phyloP scores from a whole-genome alignment of 2,329 filamentous ascomycete genomes.

The Fonsecaea pedrosoi region DNA sequence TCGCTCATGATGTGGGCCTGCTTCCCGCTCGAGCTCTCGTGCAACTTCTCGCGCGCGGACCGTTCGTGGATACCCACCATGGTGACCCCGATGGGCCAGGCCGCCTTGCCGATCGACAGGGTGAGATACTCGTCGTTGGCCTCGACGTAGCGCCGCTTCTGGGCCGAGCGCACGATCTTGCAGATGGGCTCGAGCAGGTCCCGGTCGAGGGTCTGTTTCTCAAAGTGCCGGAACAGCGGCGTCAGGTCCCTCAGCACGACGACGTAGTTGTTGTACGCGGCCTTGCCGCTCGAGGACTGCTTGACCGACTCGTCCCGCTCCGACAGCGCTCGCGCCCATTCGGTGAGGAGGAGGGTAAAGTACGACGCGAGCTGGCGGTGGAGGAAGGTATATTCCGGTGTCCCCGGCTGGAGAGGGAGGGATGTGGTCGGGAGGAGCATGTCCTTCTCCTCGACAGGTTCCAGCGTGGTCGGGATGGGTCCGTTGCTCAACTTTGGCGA shows the following conservation, averaged over 20 bases:
- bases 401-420: slow-evolving; percentile 65
- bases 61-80: slow-evolving; percentile 99
- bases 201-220: slow-evolving; percentile 76
- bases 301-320: slow-evolving; percentile 64
- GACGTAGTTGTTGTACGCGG: slow-evolving; percentile 82
- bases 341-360: slow-evolving; percentile 92
- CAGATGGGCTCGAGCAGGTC: slow-evolving; percentile 82
- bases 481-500: slow-evolving; percentile 62
- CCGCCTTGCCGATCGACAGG: slow-evolving; percentile 92
- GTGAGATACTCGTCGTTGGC: slow-evolving; percentile 94
- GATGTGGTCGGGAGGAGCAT: slow-evolving; percentile 76
- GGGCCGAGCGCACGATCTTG: slow-evolving; percentile 89
- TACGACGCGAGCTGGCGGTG: slow-evolving; percentile 91
- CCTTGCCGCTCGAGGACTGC: slow-evolving; percentile 78
- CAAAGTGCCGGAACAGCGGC: slow-evolving; percentile 88
- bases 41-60: slow-evolving; percentile 91
- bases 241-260: slow-evolving; percentile 87
- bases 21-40: slow-evolving; percentile 72
- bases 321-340: slow-evolving; percentile 81
- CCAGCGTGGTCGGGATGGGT: slow-evolving; percentile 84
- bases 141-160: slow-evolving; percentile 90
- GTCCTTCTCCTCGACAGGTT: slow-evolving; percentile 79
- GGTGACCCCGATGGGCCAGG: slow-evolving; percentile 98
- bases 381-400: slow-evolving; percentile 71
- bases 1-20: slow-evolving; percentile 97